Conservation (phyloP, 805 yeast species). For the Metschnikowia drakensbergensis region DNA sequence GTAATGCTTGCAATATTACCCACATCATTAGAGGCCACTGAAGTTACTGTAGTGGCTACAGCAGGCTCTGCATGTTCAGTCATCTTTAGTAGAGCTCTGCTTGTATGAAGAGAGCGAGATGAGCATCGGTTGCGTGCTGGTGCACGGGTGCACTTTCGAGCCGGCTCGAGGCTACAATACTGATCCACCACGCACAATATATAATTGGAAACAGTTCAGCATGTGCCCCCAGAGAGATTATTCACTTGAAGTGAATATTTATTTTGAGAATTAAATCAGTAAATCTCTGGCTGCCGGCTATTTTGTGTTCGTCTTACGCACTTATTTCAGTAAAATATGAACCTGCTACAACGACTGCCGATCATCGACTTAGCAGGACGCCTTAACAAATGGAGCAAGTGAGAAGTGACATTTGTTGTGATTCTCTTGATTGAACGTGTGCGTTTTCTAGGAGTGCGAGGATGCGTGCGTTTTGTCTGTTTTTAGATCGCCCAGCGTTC, state of each 20-base stretch:
- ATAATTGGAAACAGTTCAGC: too few species aligned
- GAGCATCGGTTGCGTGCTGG: slow-evolving; percentile 1
- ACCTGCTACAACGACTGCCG: too few species aligned
- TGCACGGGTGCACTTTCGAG: background rate
- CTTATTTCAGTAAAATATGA: too few species aligned
- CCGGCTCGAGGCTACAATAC: background rate
- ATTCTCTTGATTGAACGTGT: background rate
- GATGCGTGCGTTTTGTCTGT: background rate
- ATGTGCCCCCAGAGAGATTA: too few species aligned
- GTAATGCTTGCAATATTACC: background rate
- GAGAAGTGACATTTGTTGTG: background rate
- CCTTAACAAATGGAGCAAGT: too few species aligned
- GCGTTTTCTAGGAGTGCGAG: background rate
- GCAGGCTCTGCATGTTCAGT: background rate
- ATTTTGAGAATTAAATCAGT: too few species aligned
- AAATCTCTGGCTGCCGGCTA: too few species aligned
- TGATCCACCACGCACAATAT: too few species aligned
- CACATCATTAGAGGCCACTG: background rate
- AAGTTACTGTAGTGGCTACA: background rate
- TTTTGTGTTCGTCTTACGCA: too few species aligned
- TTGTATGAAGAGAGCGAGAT: background rate
- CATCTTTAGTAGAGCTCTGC: background rate
- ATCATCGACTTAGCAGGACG: too few species aligned
- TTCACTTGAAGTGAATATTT: too few species aligned
- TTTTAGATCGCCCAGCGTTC: slow-evolving; percentile 1